These are phyloP conservation scores for Articulospora tetracladia DNA, from an alignment of 495 filamentous ascomycete genomes.

Conservation along the genomic window DNA sequence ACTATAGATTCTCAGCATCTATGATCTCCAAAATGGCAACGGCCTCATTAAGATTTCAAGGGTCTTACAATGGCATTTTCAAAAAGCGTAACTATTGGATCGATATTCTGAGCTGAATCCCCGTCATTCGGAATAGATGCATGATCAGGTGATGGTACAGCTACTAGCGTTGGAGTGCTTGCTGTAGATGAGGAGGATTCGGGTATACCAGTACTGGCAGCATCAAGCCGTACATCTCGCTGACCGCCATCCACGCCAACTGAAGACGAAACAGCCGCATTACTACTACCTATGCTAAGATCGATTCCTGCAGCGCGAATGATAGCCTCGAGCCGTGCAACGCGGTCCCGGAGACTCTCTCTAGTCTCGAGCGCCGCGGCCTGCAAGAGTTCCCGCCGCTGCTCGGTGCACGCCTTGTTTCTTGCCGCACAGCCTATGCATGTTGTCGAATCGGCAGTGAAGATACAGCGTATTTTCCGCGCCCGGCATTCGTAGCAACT, in stretches of 20 bases:
- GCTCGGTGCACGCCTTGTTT: constrained; percentile 2
- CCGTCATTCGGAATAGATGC: background rate
- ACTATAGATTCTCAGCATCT: background rate
- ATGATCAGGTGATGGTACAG: background rate
- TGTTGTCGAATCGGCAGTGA: constrained; percentile 15
- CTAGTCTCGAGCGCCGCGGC: background rate
- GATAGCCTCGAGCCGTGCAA: constrained; percentile 5
- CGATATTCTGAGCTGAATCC: constrained; percentile 6
- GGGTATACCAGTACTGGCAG: no score
- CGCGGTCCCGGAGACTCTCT: constrained; percentile 1
- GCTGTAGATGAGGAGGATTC: background rate
- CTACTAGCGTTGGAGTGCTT: background rate
- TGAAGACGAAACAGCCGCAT: no score
- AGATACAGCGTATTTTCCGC: constrained; percentile 45
- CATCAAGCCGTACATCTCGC: no score
- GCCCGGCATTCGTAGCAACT: constrained; percentile 52
- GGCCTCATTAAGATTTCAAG: background rate
- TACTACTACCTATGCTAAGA: background rate
- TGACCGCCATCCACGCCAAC: no score
- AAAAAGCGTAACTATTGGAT: constrained; percentile 6
- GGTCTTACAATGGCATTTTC: constrained; percentile 11
- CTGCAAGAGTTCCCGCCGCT: background rate
- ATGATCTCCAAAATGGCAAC: background rate
- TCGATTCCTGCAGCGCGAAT: background rate
- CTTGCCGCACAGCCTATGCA: background rate